phyloP scores from a whole-genome alignment of 2,329 filamentous ascomycete genomes.

The Aureobasidium pullulans region DNA sequence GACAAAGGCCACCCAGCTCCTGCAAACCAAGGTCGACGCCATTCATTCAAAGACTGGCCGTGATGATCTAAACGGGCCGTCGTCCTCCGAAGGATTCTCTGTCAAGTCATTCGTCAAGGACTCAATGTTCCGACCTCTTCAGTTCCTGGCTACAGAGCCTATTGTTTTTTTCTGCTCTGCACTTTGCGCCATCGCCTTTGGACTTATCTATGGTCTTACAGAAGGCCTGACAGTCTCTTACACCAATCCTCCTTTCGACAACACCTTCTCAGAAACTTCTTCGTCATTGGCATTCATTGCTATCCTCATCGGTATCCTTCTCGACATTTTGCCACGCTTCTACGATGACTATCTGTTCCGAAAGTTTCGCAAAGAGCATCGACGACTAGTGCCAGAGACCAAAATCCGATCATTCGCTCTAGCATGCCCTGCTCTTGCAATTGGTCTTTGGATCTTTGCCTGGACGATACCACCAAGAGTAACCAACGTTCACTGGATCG shows the following conservation, averaged over 20 bases:
- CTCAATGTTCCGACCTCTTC: slow-evolving; percentile 35
- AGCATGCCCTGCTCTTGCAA: slow-evolving; percentile 34
- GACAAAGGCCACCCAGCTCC: slow-evolving; percentile 37
- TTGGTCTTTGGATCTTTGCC: slow-evolving; percentile 36
- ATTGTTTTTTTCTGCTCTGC: slow-evolving; percentile 38
- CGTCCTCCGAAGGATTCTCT: slow-evolving; percentile 9
- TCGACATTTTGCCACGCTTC: slow-evolving; percentile 34
- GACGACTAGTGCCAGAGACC: slow-evolving; percentile 32
- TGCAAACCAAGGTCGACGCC: slow-evolving; percentile 28
- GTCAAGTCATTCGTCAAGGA: slow-evolving; percentile 29
- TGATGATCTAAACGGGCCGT: slow-evolving; percentile 15
- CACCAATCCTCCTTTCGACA: slow-evolving; percentile 19
- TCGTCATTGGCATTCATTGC: slow-evolving; percentile 47
- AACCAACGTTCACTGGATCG: slow-evolving; percentile 31
- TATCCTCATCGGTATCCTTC: slow-evolving; percentile 53
- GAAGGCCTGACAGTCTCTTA: slow-evolving; percentile 19
- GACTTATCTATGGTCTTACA: slow-evolving; percentile 19
- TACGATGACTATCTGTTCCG: slow-evolving; percentile 30
- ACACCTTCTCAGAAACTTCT: slow-evolving; percentile 29
- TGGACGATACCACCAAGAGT: slow-evolving; percentile 39
- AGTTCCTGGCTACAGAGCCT: slow-evolving; percentile 39
- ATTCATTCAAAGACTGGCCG: slow-evolving; percentile 23
- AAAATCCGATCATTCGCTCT: slow-evolving; percentile 38
- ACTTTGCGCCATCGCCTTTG: slow-evolving; percentile 18
- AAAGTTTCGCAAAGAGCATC: slow-evolving; percentile 18